Base-by-base conservation (phyloP, 768 basidiomycete species). In the Russula foetens region DNA sequence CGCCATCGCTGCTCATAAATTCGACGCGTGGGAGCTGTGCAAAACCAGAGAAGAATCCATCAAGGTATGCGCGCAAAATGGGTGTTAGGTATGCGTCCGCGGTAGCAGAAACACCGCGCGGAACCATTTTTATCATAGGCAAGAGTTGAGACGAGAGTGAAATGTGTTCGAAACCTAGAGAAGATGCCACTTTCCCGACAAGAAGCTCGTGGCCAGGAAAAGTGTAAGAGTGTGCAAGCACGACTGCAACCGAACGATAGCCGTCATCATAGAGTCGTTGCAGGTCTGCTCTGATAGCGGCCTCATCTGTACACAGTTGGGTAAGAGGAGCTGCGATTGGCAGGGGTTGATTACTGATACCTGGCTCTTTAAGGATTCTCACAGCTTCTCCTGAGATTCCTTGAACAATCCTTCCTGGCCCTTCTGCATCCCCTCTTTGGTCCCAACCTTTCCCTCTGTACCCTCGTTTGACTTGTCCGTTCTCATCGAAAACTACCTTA, bases 11-110 rank as follows among this genome's bases (percentile, higher is more conserved):
- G 38, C 88, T 88, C 96, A 98, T 98, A 69, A 98, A 98, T 69
- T 95, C 93, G 33, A 97, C 92, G 2, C 90, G 75, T 1, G 85
- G 84, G 58, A 92, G 76, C 67, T 85, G 84, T 44, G 76, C 78
- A 62, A 98, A 97, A 0, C 93, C 93, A 39, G 75, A 73, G 72
- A 94, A 96, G 77, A 98, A 98, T 0, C 92, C 92, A 63, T 93
- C 88, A 4, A 98, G 79, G 68, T 98, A 98, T 14, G 84, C 80
- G 11, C 78, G 73, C 26, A 97, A 73, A 63, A 97, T 89, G 15
- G 95, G 95, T 0, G 94, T 97, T 41, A 98, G 84, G 71, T 98
- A 98, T 0, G 95, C 95, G 67, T 98, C 95, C 0, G 92, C 95
- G 0, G 93, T 95, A 0, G 91, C 89, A 0, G 92, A 96, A 11